Base-by-base conservation (phyloP, 2,329 filamentous ascomycete genomes). In the Exserohilum turcica region DNA sequence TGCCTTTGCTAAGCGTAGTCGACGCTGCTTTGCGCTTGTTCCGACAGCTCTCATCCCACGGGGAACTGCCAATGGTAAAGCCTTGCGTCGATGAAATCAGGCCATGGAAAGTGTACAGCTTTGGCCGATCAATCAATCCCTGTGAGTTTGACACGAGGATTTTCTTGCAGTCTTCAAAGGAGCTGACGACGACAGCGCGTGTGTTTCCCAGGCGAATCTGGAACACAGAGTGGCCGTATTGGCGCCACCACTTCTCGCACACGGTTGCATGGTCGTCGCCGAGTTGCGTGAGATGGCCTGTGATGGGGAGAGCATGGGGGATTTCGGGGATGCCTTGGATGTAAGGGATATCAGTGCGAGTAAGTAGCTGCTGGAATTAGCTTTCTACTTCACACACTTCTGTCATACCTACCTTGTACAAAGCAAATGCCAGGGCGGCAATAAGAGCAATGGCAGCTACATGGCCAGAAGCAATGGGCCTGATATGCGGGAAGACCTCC, bases 161-260 rank as follows among this genome's bases (percentile, higher is more conserved):
- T 40, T 78, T 78, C 59, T 77, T 79, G 66, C 78, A 80, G 59
- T 81, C 80, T 1, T 78, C 77, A 48, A 82, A 83, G 1, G 78
- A 81, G 63, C 81, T 83, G 37, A 83, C 74, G 0, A 83, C 79
- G 0, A 83, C 80, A 0, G 80, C 80, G 13, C 80, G 70, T 0
- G 77, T 82, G 57, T 83, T 83, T 9, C 81, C 80, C 1, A 84
- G 74, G 12, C 77, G 74, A 46, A 88, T 78, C 54, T 82, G 80
- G 61, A 80, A 82, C 40, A 80, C 75, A 1, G 79, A 78, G 8
- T 76, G 63, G 4, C 74, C 71, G 60, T 81, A 80, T 63, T 79
- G 67, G 13, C 74, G 73, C 78, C 78, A 80, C 78, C 79, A 81
- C 47, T 73, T 74, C 53, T 80, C 80, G 48, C 80, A 83, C 2